These are phyloP conservation scores for Hyphodiscus sp. DNA, from an alignment of 2,329 filamentous ascomycete genomes.

Conservation along the genomic window DNA sequence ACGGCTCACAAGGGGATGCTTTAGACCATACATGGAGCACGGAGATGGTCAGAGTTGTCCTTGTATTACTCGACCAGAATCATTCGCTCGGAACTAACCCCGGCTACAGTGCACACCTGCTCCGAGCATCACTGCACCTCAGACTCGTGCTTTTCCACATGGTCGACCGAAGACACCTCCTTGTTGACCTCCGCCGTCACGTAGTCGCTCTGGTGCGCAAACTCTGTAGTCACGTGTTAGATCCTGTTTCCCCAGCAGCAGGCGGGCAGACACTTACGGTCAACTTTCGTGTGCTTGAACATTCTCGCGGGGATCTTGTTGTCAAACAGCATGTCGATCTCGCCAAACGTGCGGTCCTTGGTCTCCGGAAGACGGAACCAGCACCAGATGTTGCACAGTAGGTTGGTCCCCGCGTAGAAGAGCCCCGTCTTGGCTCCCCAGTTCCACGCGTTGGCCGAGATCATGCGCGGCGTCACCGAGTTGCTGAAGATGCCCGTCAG, in stretches of 20 bases:
- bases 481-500: slow-evolving; percentile 24
- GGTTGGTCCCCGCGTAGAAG: slow-evolving; percentile 28
- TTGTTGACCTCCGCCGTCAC: neutral
- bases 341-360: slow-evolving; percentile 70
- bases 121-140: too few species aligned
- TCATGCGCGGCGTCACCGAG: slow-evolving; percentile 24
- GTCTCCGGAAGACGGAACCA: slow-evolving; percentile 60
- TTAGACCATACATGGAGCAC: too few species aligned
- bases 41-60: too few species aligned
- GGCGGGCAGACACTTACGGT: neutral
- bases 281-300: neutral
- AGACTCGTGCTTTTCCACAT: too few species aligned
- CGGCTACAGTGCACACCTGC: too few species aligned
- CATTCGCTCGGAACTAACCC: too few species aligned
- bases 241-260: neutral
- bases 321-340: slow-evolving; percentile 78
- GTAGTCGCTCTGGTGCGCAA: neutral
- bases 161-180: too few species aligned
- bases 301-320: slow-evolving; percentile 40
- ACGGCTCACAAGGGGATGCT: too few species aligned
- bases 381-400: slow-evolving; percentile 27
- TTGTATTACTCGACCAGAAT: too few species aligned
- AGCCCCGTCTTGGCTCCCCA: slow-evolving; percentile 29
- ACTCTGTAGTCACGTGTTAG: neutral
- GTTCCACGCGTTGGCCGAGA: slow-evolving; percentile 23